These are phyloP conservation scores for Funneliformis mosseae DNA, from an alignment of 192 early-diverging fungal genomes.

Conservation along the genomic window DNA sequence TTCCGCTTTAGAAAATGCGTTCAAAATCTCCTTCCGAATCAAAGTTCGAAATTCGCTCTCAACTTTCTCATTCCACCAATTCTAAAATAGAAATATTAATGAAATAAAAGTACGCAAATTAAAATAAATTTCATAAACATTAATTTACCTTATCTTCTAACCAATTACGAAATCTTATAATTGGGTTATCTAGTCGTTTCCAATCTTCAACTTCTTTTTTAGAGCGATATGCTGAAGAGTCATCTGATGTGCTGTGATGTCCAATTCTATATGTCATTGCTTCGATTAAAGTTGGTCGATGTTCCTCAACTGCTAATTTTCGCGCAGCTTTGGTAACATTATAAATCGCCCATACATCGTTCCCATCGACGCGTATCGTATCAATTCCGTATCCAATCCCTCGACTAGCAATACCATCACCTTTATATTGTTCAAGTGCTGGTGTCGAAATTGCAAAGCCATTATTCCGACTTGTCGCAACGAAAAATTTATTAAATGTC, in stretches of 20 bases:
- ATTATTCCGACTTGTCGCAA: constrained; percentile 85
- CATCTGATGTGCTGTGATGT: constrained; percentile 98
- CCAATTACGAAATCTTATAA: constrained; percentile 88
- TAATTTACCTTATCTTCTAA: constrained; percentile 63
- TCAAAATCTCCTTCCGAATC: constrained; percentile 72
- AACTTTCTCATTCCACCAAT: constrained; percentile 79
- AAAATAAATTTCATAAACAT: background rate
- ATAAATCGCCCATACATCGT: constrained; percentile 98
- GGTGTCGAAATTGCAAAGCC: constrained; percentile 99
- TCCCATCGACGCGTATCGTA: constrained; percentile 97
- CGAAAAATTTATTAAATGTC: background rate
- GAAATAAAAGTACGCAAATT: background rate
- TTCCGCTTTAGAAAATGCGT: constrained; percentile 83
- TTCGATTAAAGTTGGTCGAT: constrained; percentile 92
- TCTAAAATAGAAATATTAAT: constrained; percentile 22
- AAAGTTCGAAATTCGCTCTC: constrained; percentile 69
- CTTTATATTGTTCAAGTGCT: constrained; percentile 91
- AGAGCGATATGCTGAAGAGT: constrained; percentile 93
- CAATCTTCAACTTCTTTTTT: constrained; percentile 91
- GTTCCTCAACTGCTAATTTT: constrained; percentile 75
- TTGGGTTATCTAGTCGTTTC: constrained; percentile 85
- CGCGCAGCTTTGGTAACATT: constrained; percentile 86
- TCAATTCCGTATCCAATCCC: constrained; percentile 98
- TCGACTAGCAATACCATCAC: constrained; percentile 94
- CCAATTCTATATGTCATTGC: constrained; percentile 97